A percentile compares a stretch with the other conserved stretches of the same genome.
Conservation (phyloP, 208 protist species). For the Acanthamoeba rhysodes region DNA sequence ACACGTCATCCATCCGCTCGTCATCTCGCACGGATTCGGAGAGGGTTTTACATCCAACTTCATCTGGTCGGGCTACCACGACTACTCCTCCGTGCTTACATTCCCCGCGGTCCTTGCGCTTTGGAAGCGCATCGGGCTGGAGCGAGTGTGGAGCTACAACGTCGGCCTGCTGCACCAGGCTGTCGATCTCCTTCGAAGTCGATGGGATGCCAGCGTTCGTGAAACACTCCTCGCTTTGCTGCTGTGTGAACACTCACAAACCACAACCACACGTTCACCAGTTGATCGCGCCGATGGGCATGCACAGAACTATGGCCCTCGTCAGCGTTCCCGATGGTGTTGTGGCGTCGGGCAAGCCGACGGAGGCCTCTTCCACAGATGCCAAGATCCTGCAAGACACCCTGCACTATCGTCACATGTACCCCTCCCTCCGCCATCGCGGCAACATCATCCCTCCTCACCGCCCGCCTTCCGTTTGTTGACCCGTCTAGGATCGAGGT, state of each 20-base stretch:
- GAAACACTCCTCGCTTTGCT: conserved; percentile 76
- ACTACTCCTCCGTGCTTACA: conserved; percentile 92
- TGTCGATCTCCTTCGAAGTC: not conserved
- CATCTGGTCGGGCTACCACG: conserved; percentile 94
- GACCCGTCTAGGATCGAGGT: conserved; percentile 92
- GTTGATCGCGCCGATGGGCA: not conserved
- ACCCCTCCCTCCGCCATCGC: not conserved
- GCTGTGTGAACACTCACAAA: not conserved
- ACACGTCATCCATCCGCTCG: conserved; percentile 7
- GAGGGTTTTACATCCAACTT: conserved; percentile 94
- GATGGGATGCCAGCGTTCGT: not conserved
- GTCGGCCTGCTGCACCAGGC: conserved; percentile 83
- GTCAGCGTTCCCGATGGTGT: not conserved
- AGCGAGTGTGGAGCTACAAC: conserved; percentile 9
- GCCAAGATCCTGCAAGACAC: conserved; percentile 10
- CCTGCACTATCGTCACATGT: not conserved
- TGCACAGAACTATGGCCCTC: not conserved
- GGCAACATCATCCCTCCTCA: conserved; percentile 26
- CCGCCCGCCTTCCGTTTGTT: conserved; percentile 91
- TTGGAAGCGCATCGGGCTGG: conserved; percentile 78
- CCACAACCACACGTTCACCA: not conserved
- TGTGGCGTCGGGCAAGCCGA: not conserved
- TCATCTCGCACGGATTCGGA: conserved; percentile 92
- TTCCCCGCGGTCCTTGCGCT: conserved; percentile 92
- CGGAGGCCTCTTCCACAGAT: not conserved